Base-by-base conservation (phyloP, 441 rosid genomes). In the Melastoma candidum region DNA sequence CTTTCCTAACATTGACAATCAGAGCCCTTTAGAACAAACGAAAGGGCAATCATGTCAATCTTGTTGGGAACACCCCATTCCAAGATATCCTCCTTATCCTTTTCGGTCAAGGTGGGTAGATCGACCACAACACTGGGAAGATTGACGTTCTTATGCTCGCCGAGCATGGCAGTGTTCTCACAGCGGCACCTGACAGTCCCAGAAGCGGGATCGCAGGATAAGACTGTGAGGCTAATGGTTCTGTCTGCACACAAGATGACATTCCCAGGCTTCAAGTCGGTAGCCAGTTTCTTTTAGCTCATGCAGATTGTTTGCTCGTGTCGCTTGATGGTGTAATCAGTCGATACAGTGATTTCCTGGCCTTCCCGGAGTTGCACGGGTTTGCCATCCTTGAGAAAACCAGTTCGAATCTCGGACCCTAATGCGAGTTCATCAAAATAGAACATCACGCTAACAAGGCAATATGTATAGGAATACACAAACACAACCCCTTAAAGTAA, bases 401-500 rank as follows among this genome's bases (percentile, higher is more conserved):
- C 65, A 26, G 65, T 61, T 54, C 65, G 59, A 54, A 61, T 61
- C 65, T 61, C 65, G 39, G 65, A 3, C 65, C 65, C 65, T 61
- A 53, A 22, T 36, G 14, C 48, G 10, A 24, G 32, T 54, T 26
- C 32, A 36, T 51, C 43, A 51, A n/a, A 51, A 51, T 32, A 12
- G 47, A 47, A 52, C 32, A 60, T 44, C 26, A 45, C 24, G 36
- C 36, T 29, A 29, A 29, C 36, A 6, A 29, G 7, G 36, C 36
- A 29, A 29, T 29, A 3, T 29, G 7, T 3, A 29, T 0, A 6
- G 7, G 7, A 25, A 4, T 14, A 11, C 12, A 11, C 52, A 49
- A 14, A 12, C 2, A 29, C 52, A 49, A 8, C 52, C 36, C 14
- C 22, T n/a, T 25, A 6, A 43, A 13, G 24, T 4, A 3, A 26